Conservation (phyloP, 2,329 filamentous ascomycete species). For the Xylariomycetidae sp. region DNA sequence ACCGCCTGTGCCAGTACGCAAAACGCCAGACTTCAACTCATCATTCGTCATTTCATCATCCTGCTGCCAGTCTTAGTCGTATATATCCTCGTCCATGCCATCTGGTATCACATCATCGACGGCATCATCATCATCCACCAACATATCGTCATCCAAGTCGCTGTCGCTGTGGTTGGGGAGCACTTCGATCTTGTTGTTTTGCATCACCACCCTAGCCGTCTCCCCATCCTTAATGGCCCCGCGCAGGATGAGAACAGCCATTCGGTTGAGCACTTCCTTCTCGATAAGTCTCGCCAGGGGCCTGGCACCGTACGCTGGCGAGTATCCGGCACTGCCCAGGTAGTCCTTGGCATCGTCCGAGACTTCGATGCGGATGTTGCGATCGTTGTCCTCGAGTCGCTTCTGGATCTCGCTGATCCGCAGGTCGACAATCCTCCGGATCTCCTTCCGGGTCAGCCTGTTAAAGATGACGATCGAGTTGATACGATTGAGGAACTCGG, state of each 20-base stretch:
- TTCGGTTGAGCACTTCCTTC: constrained; percentile 90
- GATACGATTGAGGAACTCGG: constrained; percentile 98
- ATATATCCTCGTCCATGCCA: constrained; percentile 57
- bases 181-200: constrained; percentile 75
- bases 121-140: constrained; percentile 68
- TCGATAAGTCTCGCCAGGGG: constrained; percentile 88
- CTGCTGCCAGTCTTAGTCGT: constrained; percentile 27
- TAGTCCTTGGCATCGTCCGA: constrained; percentile 87
- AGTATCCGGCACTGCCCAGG: constrained; percentile 86
- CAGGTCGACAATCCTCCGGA: constrained; percentile 92
- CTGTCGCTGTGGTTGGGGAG: constrained; percentile 73
- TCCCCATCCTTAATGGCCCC: constrained; percentile 85
- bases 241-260: constrained; percentile 87
- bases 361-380: constrained; percentile 81
- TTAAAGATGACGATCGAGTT: constrained; percentile 97
- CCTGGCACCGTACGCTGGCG: constrained; percentile 88
- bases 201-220: constrained; percentile 70
- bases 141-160: constrained; percentile 64
- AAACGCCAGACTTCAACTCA: not conserved
- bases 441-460: constrained; percentile 82
- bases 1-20: too few species aligned
- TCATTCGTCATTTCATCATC: constrained; percentile 3
- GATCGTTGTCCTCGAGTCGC: constrained; percentile 77
- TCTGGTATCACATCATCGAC: constrained; percentile 62
- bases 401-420: constrained; percentile 86